phyloP scores from a whole-genome alignment of 1,284 basidiomycete genomes.

The Rhodotorula sp. region DNA sequence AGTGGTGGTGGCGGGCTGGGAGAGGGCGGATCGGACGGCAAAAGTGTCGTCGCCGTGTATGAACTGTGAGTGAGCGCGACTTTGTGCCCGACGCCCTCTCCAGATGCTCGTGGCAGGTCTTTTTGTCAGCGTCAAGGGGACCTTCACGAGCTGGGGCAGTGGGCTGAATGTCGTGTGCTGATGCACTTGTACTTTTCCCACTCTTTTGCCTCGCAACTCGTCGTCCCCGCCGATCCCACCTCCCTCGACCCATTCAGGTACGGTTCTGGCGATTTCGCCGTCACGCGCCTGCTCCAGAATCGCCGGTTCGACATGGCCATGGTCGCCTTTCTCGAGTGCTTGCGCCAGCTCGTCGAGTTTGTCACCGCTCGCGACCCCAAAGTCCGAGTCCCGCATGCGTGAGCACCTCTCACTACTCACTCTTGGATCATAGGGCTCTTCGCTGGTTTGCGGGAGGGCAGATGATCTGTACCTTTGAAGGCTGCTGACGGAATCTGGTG shows the following conservation, averaged over 20 bases:
- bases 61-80: conserved; percentile 65
- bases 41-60: conserved; percentile 59
- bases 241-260: conserved; percentile 42
- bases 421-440: too few relatives aligned
- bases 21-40: background rate
- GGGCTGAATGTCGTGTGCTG: too few relatives aligned
- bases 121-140: too few relatives aligned
- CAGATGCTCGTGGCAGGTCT: too few relatives aligned
- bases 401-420: too few relatives aligned
- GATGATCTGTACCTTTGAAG: too few relatives aligned
- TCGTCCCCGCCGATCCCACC: too few relatives aligned
- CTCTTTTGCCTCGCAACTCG: background rate
- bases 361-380: conserved; percentile 61
- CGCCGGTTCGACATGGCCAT: conserved; percentile 93
- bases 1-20: too few relatives aligned
- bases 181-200: background rate
- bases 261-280: conserved; percentile 82
- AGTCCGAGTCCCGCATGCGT: conserved; percentile 82
- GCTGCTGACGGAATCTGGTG: too few relatives aligned
- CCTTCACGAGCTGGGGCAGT: too few relatives aligned
- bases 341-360: conserved; percentile 84
- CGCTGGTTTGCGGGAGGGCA: too few relatives aligned
- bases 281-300: conserved; percentile 85
- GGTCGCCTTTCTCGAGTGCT: conserved; percentile 91
- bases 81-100: background rate